Conservation (phyloP, 225 moss, liverwort and hornwort genomes). For the Antitrichia curtipendula region DNA sequence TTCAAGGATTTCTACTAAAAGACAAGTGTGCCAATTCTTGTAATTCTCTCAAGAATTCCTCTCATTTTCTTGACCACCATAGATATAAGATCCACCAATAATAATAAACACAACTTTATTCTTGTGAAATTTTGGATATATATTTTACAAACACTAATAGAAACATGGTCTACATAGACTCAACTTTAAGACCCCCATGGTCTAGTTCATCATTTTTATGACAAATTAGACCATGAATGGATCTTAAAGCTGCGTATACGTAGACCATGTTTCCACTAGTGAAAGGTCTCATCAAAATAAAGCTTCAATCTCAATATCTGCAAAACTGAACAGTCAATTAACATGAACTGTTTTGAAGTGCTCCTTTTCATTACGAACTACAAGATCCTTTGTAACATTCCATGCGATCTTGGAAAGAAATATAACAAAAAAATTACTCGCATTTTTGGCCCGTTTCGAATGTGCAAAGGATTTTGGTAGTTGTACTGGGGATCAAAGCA, state of each 20-base stretch:
- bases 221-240: fast-evolving
- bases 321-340: neutral
- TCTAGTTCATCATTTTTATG: neutral
- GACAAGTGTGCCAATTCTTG: neutral
- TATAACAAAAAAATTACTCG: neutral
- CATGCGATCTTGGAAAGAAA: neutral
- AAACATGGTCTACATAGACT: neutral
- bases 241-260: fast-evolving
- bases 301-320: neutral
- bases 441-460: neutral
- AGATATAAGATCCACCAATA: neutral
- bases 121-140: neutral
- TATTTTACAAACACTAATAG: neutral
- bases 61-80: neutral
- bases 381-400: neutral
- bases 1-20: neutral
- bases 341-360: neutral
- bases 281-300: neutral
- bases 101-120: neutral
- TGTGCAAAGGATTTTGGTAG: neutral
- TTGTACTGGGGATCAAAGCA: neutral
- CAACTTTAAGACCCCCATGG: neutral
- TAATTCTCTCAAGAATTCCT: neutral
- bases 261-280: neutral
- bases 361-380: neutral